Conservation (phyloP, 208 protist genomes). For the Trypanosoma conorhini region DNA sequence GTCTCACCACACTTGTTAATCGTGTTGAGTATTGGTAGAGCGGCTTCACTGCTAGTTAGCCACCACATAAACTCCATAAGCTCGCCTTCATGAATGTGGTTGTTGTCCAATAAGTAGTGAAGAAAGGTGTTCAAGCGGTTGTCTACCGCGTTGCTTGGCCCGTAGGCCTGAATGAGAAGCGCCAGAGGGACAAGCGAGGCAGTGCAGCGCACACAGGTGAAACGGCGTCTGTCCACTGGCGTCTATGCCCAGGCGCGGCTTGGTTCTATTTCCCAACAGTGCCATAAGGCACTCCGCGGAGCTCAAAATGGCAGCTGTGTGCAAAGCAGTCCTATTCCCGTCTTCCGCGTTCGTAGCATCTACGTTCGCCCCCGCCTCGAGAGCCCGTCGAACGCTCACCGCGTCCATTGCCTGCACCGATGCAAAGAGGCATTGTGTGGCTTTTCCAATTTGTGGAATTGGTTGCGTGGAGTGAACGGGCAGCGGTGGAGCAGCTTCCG, state of each 20-base stretch:
- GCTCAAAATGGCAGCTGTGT: conserved; percentile 35
- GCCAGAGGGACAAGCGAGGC: conserved; percentile 32
- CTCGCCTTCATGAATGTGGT: conserved; percentile 13
- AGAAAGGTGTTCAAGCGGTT: conserved; percentile 51
- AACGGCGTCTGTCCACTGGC: conserved; percentile 49
- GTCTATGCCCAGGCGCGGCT: conserved; percentile 35
- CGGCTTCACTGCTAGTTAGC: conserved; percentile 27
- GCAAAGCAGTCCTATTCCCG: conserved; percentile 35
- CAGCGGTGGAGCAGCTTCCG: not conserved
- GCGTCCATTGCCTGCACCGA: conserved; percentile 28
- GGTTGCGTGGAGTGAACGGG: not conserved
- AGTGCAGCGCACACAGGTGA: conserved; percentile 35
- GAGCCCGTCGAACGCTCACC: conserved; percentile 9
- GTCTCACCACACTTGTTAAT: conserved; percentile 34
- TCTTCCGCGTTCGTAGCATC: conserved; percentile 10
- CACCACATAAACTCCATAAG: conserved; percentile 43
- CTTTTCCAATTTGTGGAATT: not conserved
- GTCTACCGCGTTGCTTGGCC: conserved; percentile 25
- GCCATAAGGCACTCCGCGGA: conserved; percentile 46
- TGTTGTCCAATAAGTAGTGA: conserved; percentile 55
- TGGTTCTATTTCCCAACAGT: conserved; percentile 24
- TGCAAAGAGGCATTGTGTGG: conserved; percentile 16
- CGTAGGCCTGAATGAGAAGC: conserved; percentile 57
- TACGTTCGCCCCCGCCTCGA: conserved; percentile 27
- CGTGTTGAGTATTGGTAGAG: conserved; percentile 34